Evolutionary conservation across 108 stramenopile species (phyloP), one percentile per base, ranked within the genome.

Genomic region (Pseudonitzschia delicatissima): DNA sequence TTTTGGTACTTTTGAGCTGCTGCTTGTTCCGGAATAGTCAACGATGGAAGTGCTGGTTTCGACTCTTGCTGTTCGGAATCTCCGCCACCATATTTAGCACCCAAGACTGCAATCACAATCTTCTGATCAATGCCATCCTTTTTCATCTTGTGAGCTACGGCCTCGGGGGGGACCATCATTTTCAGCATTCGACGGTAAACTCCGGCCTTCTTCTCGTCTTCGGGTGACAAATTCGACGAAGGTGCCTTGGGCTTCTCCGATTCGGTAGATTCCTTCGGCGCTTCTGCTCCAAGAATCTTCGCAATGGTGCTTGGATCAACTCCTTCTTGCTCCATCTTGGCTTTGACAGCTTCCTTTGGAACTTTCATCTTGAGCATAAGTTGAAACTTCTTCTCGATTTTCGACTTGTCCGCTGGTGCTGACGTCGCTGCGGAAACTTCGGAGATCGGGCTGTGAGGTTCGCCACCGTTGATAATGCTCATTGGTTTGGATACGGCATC

Each of bases 181-280:
- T 89, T 83, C 48, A 88, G 49, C 91, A 90, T 95, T 61, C 79
- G 85, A 5, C 78, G 44, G 66, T 84, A 92, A 52, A 75, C 78
- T n/a, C 55, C 49, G 31, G 75, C 86, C 15, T 81, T 45, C 15
- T 69, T 70, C 55, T 82, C 72, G 44, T 91, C 90, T 28, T 74
- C 82, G 1, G 52, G 72, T 1, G 81, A 58, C 25, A 83, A 44
- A 4, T 25, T 67, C 40, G 45, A 31, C 15, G 13, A 25, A 6
- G 28, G 20, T 23, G 36, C 39, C 4, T 20, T 55, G 0, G 58
- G 34, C 11, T 45, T 11, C 1, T 42, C 5, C 5, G 32, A 55
- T n/a, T n/a, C 42, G 4, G 13, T 49, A 28, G 29, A 17, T 33
- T 3, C 0, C 53, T 55, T 55, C 17, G 53, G 53, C 9, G 35